Evolutionary conservation across 2,329 filamentous ascomycete species (phyloP), one percentile per base, ranked within the genome.

Genomic region (Gliomastix tumulicola): DNA sequence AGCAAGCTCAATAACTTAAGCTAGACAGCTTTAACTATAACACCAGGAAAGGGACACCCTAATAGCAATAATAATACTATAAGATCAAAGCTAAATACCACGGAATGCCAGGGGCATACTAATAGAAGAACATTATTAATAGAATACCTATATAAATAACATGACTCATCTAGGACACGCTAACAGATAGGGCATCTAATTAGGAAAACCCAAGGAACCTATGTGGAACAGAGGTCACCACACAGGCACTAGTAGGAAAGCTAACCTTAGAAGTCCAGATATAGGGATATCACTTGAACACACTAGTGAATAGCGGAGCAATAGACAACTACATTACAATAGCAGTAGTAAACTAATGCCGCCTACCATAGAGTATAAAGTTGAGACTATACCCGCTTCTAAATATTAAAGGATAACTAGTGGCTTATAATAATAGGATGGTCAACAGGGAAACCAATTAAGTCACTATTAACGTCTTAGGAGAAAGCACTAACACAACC

Each of bases 251-350:
- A 37, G 31, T 16, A 34, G 10, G 30, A 38, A 21, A n/a, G 16
- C 27, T 30, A 9, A n/a, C n/a, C n/a, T n/a, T 35, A 35, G 30
- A 35, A 39, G 15, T 35, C 16, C 31, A 39, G 19, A 30, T 36
- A 7, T 12, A 16, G 13, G 5, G 33, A 21, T 34, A 28, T 22
- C 21, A 30, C 12, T 19, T 38, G 28, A 31, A 35, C 20, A 20
- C 17, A 35, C 15, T 35, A 39, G 21, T 34, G 15, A 16, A 39
- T 35, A 31, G 15, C 23, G 31, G 15, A 9, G 16, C 25, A 32
- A 35, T 35, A 35, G 23, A 16, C 23, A 30, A 27, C 27, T 34
- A 35, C 30, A 39, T 39, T 18, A 33, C 31, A 30, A 19, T 19
- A 8, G 19, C 18, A 33, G 16, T 35, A 39, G 31, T 30, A 33